Evolutionary conservation across 441 rosid genomes (phyloP), one percentile per base, ranked within the genome.

Genomic region (Dalechampia spathulata): DNA sequence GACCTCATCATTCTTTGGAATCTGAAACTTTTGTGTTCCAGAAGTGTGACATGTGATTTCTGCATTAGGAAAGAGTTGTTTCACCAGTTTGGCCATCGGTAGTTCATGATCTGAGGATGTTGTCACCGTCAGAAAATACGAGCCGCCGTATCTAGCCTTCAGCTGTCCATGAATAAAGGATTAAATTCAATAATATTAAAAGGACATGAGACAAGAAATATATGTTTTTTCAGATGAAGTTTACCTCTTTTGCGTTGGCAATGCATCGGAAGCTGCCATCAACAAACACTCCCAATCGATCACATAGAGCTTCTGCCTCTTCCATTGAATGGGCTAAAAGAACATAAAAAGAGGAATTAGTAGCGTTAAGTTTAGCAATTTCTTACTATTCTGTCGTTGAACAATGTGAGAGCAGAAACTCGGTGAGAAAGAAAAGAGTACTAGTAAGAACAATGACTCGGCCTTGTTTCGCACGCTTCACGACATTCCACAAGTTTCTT

Each of bases 311-410:
- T 77, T 92, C 98, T 37, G 98, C 98, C 75, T 92, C 98, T 74
- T 86, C 98, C 98, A 92, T 92, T 32, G 96, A 92, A 69, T 92
- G 96, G 4, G 98, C 98, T 92, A 80, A 56, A 30, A 3, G 56
- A 66, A 70, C 39, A 64, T 22, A 41, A 37, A 22, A 32, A n/a
- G 47, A 63, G 63, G 60, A 19, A 52, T 57, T 27, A 28, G 60
- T 12, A 64, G 30, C 40, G 13, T 55, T 19, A 25, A 55, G 63
- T 20, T 25, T 19, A 0, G 5, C 23, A 34, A 20, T 2, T 39
- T 28, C 21, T 5, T n/a, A 21, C 28, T 16, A 7, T 22, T 9
- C 15, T 4, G 14, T 9, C 15, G 19, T 20, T 13, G 3, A 25
- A 25, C 13, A 23, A 19, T 22, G 10, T 1, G 30, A 17, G 21